phyloP scores from a whole-genome alignment of 2,329 filamentous ascomycete genomes.

The Purpureocillium takamizusanense region DNA sequence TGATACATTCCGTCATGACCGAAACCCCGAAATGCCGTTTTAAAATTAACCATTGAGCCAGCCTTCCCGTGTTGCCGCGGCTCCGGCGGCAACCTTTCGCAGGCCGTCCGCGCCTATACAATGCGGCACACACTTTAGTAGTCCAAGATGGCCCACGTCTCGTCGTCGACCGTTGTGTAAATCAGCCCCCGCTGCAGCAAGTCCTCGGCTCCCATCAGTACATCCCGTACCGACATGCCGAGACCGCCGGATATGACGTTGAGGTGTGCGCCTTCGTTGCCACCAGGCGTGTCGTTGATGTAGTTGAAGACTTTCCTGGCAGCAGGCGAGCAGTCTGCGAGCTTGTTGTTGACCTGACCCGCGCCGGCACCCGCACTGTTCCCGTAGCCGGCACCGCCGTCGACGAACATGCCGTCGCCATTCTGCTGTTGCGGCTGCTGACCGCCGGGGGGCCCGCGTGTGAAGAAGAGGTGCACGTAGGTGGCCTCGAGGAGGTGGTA shows the following conservation, averaged over 20 bases:
- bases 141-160: slow-evolving; percentile 83
- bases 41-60: neutral
- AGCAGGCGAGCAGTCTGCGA: slow-evolving; percentile 39
- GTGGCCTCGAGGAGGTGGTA: slow-evolving; percentile 89
- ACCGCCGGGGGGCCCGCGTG: slow-evolving; percentile 51
- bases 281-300: slow-evolving; percentile 57
- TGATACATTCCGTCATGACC: slow-evolving; percentile 1
- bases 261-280: slow-evolving; percentile 76
- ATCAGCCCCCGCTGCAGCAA: slow-evolving; percentile 64
- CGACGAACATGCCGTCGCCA: slow-evolving; percentile 47
- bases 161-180: slow-evolving; percentile 86
- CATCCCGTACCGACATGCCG: slow-evolving; percentile 58
- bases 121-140: slow-evolving; percentile 3
- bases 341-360: slow-evolving; percentile 27
- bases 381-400: slow-evolving; percentile 33
- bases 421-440: slow-evolving; percentile 18
- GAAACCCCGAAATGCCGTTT: neutral
- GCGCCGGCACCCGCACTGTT: slow-evolving; percentile 25
- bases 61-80: neutral
- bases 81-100: too few relatives aligned
- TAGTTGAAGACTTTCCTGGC: slow-evolving; percentile 66
- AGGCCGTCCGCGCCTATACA: neutral
- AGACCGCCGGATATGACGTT: slow-evolving; percentile 63
- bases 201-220: slow-evolving; percentile 73
- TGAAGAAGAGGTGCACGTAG: slow-evolving; percentile 78